These are phyloP conservation scores for Cutaneotrichosporon dermatis DNA, from an alignment of 1,284 basidiomycete species.

Conservation along the genomic window DNA sequence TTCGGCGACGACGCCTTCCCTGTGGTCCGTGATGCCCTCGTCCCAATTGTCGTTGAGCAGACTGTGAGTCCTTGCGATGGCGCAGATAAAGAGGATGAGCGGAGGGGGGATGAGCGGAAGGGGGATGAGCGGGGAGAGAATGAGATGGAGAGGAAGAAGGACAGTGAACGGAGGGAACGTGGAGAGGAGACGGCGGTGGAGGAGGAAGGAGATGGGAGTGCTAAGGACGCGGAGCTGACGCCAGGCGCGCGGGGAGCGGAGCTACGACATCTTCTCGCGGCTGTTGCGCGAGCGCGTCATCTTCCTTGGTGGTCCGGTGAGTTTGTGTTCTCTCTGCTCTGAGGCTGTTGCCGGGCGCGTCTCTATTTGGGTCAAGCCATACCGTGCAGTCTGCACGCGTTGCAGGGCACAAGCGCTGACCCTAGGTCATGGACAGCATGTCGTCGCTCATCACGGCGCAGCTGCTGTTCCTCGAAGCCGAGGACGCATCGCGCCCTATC, in stretches of 20 bases:
- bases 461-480: constrained; percentile 86
- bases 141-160: not conserved
- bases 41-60: constrained; percentile 89
- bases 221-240: too few relatives aligned
- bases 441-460: constrained; percentile 82
- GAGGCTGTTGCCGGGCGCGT: too few relatives aligned
- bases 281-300: constrained; percentile 84
- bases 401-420: too few relatives aligned
- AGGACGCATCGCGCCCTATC: constrained; percentile 84
- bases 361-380: too few relatives aligned
- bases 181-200: too few relatives aligned
- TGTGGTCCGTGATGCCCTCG: constrained; percentile 52
- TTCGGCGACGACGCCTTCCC: constrained; percentile 16
- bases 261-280: constrained; percentile 91
- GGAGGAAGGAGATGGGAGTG: too few relatives aligned
- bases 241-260: constrained; percentile 85
- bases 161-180: too few relatives aligned
- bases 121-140: too few relatives aligned
- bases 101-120: too few relatives aligned
- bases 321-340: constrained; percentile 1
- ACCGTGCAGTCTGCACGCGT: too few relatives aligned
- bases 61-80: constrained; percentile 51
- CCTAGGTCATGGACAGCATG: constrained; percentile 76
- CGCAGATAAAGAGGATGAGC: too few relatives aligned
- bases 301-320: constrained; percentile 63